phyloP scores from a whole-genome alignment of 108 stramenopile species.

The Pelagomonas calceolata region DNA sequence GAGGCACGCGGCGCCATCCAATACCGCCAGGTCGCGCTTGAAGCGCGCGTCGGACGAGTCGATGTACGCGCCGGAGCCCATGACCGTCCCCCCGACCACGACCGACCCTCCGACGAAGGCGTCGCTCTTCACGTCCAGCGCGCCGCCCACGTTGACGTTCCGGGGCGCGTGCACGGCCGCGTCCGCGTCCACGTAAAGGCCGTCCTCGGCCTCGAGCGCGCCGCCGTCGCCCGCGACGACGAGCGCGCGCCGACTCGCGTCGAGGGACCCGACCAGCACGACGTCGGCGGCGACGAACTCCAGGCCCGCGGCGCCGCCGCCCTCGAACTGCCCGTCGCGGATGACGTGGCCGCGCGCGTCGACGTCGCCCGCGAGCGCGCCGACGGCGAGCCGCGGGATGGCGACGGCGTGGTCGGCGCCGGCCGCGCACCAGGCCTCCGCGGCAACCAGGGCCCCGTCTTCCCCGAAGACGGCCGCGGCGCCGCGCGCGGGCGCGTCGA shows the following conservation, averaged over 20 bases:
- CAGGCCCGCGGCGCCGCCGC: neutral
- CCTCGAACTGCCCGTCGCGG: neutral
- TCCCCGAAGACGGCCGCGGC: neutral
- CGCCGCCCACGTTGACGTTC: neutral
- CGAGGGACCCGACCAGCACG: neutral
- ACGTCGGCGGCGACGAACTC: neutral
- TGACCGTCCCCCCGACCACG: slow-evolving; percentile 41
- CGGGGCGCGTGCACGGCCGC: neutral
- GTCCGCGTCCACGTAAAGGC: neutral
- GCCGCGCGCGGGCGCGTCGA: neutral
- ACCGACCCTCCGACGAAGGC: slow-evolving; percentile 37
- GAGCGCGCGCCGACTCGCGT: neutral
- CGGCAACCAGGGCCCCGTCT: neutral
- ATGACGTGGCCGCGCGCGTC: neutral
- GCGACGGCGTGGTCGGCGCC: neutral
- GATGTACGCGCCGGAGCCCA: slow-evolving; percentile 52
- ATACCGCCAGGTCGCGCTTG: slow-evolving; percentile 32
- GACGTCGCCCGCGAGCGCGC: neutral
- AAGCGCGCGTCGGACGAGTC: slow-evolving; percentile 43
- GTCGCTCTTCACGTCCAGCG: slow-evolving; percentile 34
- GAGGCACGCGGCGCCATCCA: slow-evolving; percentile 23
- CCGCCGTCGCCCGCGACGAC: slow-evolving; percentile 19
- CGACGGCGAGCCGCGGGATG: neutral
- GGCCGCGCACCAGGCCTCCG: neutral
- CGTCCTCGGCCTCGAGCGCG: neutral